Evolutionary conservation across 768 basidiomycete species (phyloP), one percentile per base, ranked within the genome.

Genomic region (Rhodosporidiobolus sp.): DNA sequence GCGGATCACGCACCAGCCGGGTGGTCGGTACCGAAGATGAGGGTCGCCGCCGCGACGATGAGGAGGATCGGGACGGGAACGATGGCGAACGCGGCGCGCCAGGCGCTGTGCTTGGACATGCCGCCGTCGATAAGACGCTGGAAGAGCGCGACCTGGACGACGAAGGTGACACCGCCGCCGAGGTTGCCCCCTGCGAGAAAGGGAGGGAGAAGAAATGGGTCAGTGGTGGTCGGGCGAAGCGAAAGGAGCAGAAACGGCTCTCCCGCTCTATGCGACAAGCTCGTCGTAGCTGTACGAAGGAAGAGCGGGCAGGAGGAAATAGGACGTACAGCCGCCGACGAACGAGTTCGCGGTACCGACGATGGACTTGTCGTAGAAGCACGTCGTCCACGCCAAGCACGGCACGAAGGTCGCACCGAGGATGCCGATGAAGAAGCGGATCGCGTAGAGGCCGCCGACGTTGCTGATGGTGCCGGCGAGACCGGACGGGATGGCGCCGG

Each of bases 361-460:
- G 46, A 83, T 77, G 57, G 79, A 79, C 56, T 84, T 87, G 78
- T 87, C 86, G 78, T 86, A 88, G 79, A 88, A 87, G 6, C 80
- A 81, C 0, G 87, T 86, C 17, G 63, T 45, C 67, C 76, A 76
- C 6, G 66, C 65, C 24, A 74, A 85, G 70, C 86, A 87, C 8
- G 87, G 84, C 2, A 88, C 86, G 69, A 88, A 88, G 1, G 86
- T 86, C 0, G 81, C 87, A 12, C 87, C 87, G 4, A 87, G 82
- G 56, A 88, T 85, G 32, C 76, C 77, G 50, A 73, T 52, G 77
- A 88, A 86, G 77, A 87, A 87, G 0, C 87, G 83, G 46, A 86
- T 53, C 5, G 79, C 75, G 65, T 85, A 84, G 0, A 87, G 81
- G 0, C 84, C 82, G 3, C 63, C 32, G 1, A 83, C 84, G 62